Percentiles rank a stretch among this genome's conserved stretches.
Conservation (phyloP, 345 rosid genomes). For the Eucalyptus marginata region DNA sequence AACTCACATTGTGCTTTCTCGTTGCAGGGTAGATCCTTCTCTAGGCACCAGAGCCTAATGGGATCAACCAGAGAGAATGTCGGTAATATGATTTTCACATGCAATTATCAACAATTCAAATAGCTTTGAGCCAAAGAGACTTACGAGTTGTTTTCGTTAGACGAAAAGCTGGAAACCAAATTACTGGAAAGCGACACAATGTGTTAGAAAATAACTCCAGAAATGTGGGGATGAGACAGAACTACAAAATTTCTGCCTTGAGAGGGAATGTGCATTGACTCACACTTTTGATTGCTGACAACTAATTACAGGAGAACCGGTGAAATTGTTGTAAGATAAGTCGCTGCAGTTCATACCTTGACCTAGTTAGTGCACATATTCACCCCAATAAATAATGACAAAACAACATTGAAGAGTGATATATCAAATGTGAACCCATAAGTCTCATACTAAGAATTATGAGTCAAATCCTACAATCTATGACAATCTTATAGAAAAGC, state of each 20-base stretch:
- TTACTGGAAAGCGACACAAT: conserved; percentile 34
- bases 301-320: conserved; percentile 12
- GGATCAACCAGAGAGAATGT: neutral
- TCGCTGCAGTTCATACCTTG: conserved; percentile 29
- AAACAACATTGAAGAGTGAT: neutral
- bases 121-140: neutral
- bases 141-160: conserved; percentile 37
- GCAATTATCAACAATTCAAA: neutral
- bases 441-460: neutral
- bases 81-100: neutral
- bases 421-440: neutral
- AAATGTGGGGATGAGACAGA: neutral
- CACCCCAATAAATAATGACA: neutral
- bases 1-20: conserved; percentile 36
- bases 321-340: conserved; percentile 80
- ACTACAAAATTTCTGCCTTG: neutral
- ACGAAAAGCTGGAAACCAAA: conserved; percentile 41
- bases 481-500: neutral
- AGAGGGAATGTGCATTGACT: neutral
- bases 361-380: neutral
- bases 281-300: conserved; percentile 41
- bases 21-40: conserved; percentile 52
- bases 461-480: neutral
- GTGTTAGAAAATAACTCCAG: neutral
- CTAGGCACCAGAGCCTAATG: conserved; percentile 59